Conservation (phyloP, 805 yeast genomes). For the Nakazawaea pomicola region DNA sequence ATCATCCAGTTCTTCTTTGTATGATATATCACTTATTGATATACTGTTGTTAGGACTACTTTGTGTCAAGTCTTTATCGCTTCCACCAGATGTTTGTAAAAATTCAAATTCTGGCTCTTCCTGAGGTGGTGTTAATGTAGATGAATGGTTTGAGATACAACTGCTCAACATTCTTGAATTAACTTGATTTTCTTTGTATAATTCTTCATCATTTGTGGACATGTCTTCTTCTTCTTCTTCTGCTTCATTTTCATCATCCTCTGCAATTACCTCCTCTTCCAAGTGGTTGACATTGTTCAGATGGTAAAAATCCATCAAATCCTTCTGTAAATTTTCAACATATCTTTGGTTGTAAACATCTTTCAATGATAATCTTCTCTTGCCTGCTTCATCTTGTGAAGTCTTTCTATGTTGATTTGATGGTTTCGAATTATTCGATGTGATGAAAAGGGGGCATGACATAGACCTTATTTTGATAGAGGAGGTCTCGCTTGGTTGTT, state of each 20-base stretch:
- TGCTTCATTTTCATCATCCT: conserved; percentile 38
- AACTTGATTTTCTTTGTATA: neutral
- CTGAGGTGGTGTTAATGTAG: conserved; percentile 1
- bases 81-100: too few relatives aligned
- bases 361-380: conserved; percentile 1
- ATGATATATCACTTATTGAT: neutral
- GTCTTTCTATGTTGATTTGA: neutral
- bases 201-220: neutral
- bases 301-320: conserved; percentile 5
- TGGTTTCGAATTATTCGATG: neutral
- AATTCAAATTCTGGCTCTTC: conserved; percentile 6
- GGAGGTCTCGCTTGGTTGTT: neutral
- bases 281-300: neutral
- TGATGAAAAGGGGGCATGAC: conserved; percentile 8
- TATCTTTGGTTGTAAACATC: conserved; percentile 9
- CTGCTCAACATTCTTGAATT: conserved; percentile 7
- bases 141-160: conserved; percentile 5
- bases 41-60: too few relatives aligned
- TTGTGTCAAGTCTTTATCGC: too few relatives aligned
- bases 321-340: conserved; percentile 6
- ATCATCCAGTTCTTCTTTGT: neutral
- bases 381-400: neutral
- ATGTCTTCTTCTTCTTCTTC: conserved; percentile 16
- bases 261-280: conserved; percentile 30
- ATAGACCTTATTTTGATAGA: conserved; percentile 7